Percentiles rank a stretch among this genome's conserved stretches.
Evolutionary conservation across 345 rosid genomes (phyloP).

Genomic region (Rhizophora mangle): DNA sequence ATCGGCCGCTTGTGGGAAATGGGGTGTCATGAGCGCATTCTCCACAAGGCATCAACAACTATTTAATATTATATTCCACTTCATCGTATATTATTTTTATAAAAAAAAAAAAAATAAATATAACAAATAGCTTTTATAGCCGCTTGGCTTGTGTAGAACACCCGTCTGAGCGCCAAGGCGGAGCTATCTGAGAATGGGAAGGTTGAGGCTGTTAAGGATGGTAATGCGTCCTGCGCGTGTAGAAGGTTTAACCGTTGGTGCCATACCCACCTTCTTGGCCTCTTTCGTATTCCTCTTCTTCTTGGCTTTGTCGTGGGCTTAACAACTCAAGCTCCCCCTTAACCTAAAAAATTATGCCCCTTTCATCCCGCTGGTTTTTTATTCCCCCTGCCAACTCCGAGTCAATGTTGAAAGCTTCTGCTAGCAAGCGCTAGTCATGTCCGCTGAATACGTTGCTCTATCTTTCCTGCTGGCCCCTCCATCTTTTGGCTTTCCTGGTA

Average conservation of each 20-base stretch:
- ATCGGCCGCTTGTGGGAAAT: constrained; percentile 16
- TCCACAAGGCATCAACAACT: not conserved
- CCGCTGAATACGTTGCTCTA: constrained; percentile 42
- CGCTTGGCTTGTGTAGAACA: constrained; percentile 33
- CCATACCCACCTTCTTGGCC: not conserved
- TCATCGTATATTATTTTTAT: too few species aligned
- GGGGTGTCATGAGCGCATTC: constrained; percentile 36
- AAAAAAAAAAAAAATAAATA: not conserved
- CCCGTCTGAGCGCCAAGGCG: constrained; percentile 57
- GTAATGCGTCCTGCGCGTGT: constrained; percentile 47
- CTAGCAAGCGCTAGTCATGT: constrained; percentile 30
- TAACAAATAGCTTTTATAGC: too few species aligned
- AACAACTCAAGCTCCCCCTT: constrained; percentile 35
- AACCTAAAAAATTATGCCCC: constrained; percentile 53
- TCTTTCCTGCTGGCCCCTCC: constrained; percentile 11
- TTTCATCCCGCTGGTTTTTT: constrained; percentile 33
- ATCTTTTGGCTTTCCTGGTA: not conserved
- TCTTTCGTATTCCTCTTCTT: constrained; percentile 5
- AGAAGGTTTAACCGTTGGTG: constrained; percentile 13
- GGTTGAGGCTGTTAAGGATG: constrained; percentile 43
- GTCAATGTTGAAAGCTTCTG: constrained; percentile 46
- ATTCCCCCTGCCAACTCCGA: constrained; percentile 39
- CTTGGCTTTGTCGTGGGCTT: constrained; percentile 15
- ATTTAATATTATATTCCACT: too few species aligned
- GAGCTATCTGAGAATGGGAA: constrained; percentile 45